Percentiles rank a stretch among this genome's conserved stretches.
Evolutionary conservation across 2,329 filamentous ascomycete species (phyloP).

Genomic region (Colletotrichum caudatum): DNA sequence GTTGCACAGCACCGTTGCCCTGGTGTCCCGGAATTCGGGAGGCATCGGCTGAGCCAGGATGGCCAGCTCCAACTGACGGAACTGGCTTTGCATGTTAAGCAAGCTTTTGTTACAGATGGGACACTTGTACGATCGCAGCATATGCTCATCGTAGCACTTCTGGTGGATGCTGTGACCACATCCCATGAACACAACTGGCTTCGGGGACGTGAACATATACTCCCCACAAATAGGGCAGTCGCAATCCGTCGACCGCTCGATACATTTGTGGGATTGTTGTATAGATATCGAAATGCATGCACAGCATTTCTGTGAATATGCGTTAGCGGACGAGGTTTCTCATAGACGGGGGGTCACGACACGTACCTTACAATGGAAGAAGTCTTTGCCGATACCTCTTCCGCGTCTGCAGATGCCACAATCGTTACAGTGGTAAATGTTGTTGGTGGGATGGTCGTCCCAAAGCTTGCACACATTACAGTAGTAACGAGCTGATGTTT

Average conservation of each 20-base stretch:
- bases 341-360: slow-evolving; percentile 45
- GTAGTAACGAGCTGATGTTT: slow-evolving; percentile 87
- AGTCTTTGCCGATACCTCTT: slow-evolving; percentile 93
- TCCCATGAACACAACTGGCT: slow-evolving; percentile 90
- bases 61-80: slow-evolving; percentile 88
- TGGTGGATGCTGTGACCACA: slow-evolving; percentile 97
- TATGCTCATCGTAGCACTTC: slow-evolving; percentile 88
- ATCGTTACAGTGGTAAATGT: slow-evolving; percentile 95
- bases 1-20: slow-evolving; percentile 90
- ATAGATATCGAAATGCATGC: slow-evolving; percentile 94
- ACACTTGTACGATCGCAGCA: slow-evolving; percentile 92
- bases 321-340: slow-evolving; percentile 9
- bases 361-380: slow-evolving; percentile 94
- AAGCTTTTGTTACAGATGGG: slow-evolving; percentile 96
- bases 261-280: slow-evolving; percentile 88
- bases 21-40: slow-evolving; percentile 80
- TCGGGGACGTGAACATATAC: slow-evolving; percentile 93
- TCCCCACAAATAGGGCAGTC: slow-evolving; percentile 97
- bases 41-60: slow-evolving; percentile 96
- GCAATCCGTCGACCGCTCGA: slow-evolving; percentile 93
- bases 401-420: slow-evolving; percentile 96
- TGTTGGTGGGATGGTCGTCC: slow-evolving; percentile 92
- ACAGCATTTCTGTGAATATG: slow-evolving; percentile 76
- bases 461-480: slow-evolving; percentile 96
- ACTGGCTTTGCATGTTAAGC: slow-evolving; percentile 97